A percentile compares a stretch with the other conserved stretches of the same genome.
Evolutionary conservation across 202 grass and related monocot genomes (phyloP).

Genomic region (Zizania palustris): DNA sequence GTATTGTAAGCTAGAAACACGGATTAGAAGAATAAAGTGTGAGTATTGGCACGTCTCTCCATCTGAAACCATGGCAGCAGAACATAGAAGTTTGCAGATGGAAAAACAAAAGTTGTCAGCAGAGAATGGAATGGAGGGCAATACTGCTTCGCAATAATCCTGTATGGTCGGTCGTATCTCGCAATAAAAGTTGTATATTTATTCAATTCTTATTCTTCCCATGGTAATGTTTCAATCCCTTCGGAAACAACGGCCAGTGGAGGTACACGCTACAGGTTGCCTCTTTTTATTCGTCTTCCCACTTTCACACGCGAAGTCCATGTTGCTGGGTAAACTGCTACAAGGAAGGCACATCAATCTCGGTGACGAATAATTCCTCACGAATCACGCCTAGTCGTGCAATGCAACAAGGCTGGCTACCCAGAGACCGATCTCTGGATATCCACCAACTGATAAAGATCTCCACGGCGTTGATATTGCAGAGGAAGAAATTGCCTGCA

Average conservation of each 20-base stretch:
- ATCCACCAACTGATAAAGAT: conserved; percentile 92
- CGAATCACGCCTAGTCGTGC: not conserved
- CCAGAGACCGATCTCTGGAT: conserved; percentile 62
- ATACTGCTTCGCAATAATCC: no score
- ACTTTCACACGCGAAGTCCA: not conserved
- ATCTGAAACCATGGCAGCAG: no score
- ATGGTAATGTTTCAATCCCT: no score
- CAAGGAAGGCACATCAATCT: conserved; percentile 4
- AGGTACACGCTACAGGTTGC: not conserved
- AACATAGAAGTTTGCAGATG: not conserved
- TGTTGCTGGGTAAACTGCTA: not conserved
- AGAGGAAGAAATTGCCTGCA: conserved; percentile 83
- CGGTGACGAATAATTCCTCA: not conserved
- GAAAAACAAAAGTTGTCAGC: not conserved
- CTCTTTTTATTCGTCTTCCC: conserved; percentile 21
- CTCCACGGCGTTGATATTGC: conserved; percentile 67
- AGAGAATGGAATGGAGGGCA: not conserved
- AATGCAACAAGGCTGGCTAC: conserved; percentile 28
- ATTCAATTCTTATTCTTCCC: no score
- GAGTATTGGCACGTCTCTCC: no score
- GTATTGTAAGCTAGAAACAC: not conserved
- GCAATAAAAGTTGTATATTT: no score
- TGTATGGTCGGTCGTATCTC: no score
- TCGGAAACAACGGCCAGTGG: not conserved
- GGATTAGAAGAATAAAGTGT: not conserved